These are phyloP conservation scores for Saccharomycopsis sp. DNA, from an alignment of 805 yeast species.

Conservation along the genomic window DNA sequence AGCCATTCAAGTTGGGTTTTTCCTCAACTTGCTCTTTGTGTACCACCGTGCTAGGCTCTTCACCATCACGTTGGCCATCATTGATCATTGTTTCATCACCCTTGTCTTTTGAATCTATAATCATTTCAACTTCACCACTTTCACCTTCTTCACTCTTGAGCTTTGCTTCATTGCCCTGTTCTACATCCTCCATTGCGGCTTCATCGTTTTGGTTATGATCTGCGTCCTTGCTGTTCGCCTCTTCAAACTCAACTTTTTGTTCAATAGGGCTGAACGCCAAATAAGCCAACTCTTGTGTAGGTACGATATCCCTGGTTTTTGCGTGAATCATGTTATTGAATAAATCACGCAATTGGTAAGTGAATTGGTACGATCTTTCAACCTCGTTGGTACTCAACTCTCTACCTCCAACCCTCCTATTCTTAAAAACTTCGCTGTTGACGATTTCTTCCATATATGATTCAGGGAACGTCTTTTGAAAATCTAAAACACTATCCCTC, in stretches of 20 bases:
- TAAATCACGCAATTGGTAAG: conserved; percentile 59
- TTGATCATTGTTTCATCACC: too few relatives aligned
- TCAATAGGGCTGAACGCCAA: conserved; percentile 73
- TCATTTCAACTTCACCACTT: background rate
- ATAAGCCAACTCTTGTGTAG: conserved; percentile 77
- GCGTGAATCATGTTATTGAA: conserved; percentile 64
- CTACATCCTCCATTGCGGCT: background rate
- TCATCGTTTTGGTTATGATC: background rate
- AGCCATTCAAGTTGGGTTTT: too few relatives aligned
- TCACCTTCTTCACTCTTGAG: background rate
- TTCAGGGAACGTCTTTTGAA: conserved; percentile 31
- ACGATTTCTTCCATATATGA: conserved; percentile 7
- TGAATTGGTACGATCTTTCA: conserved; percentile 72
- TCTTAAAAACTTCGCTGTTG: conserved; percentile 16
- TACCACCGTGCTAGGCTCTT: too few relatives aligned
- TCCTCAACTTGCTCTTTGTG: too few relatives aligned
- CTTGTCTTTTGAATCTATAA: too few relatives aligned
- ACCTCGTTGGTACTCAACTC: conserved; percentile 71
- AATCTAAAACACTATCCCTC: conserved; percentile 53
- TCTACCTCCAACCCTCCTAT: conserved; percentile 82
- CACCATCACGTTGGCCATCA: too few relatives aligned
- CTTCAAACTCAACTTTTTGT: conserved; percentile 52
- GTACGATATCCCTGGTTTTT: conserved; percentile 57
- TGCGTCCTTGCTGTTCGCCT: conserved; percentile 13
- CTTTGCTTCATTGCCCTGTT: background rate